Conservation (phyloP, 2,329 filamentous ascomycete genomes). For the Diaporthe sp. region DNA sequence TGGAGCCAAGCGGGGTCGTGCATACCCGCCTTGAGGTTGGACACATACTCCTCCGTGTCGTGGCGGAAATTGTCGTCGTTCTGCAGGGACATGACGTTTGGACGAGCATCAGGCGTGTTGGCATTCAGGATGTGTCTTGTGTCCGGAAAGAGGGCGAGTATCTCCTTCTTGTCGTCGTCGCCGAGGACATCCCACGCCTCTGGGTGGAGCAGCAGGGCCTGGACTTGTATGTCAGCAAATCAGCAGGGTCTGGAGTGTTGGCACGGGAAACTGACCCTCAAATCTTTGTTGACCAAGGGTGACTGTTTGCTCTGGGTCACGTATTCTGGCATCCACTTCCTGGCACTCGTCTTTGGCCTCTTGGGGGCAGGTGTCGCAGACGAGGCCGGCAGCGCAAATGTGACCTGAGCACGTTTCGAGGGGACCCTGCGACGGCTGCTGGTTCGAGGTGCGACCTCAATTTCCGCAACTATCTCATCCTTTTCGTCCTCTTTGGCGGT, state of each 20-base stretch:
- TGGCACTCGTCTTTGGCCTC: slow-evolving; percentile 43
- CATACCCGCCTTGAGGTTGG: slow-evolving; percentile 59
- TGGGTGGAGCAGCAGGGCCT: slow-evolving; percentile 53
- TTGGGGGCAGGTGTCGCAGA: slow-evolving; percentile 40
- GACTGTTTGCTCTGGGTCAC: slow-evolving; percentile 53
- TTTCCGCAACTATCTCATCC: slow-evolving; percentile 3
- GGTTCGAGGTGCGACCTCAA: background rate
- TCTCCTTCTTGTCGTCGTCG: slow-evolving; percentile 47
- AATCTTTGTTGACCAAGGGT: slow-evolving; percentile 49
- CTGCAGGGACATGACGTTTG: slow-evolving; percentile 50
- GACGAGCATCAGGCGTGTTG: slow-evolving; percentile 49
- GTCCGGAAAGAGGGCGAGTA: slow-evolving; percentile 54
- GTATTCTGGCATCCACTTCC: slow-evolving; percentile 46
- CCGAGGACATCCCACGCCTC: slow-evolving; percentile 54
- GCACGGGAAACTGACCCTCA: slow-evolving; percentile 48
- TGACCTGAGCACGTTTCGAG: slow-evolving; percentile 23
- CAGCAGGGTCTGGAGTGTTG: no score
- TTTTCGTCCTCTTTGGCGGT: background rate
- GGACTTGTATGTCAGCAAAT: slow-evolving; percentile 27
- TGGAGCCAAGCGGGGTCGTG: slow-evolving; percentile 67
- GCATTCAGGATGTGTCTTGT: slow-evolving; percentile 47
- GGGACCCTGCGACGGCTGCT: slow-evolving; percentile 21
- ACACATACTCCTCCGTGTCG: slow-evolving; percentile 56
- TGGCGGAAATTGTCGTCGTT: slow-evolving; percentile 59
- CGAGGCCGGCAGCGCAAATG: background rate